Evolutionary conservation across 768 basidiomycete species (phyloP).

Genomic region (Suillus discolor): DNA sequence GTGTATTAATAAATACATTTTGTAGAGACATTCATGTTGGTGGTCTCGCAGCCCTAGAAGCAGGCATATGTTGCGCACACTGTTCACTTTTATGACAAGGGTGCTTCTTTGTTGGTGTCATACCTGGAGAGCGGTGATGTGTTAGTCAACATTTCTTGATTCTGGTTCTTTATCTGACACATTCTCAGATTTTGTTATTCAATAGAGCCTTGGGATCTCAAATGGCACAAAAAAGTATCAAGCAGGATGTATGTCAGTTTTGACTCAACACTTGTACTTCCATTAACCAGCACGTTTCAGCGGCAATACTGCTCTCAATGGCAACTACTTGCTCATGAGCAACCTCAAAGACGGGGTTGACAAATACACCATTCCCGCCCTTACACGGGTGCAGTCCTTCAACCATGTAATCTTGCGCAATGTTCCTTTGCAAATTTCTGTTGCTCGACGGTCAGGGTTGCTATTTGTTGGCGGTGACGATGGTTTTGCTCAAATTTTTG

Average conservation of each 20-base stretch:
- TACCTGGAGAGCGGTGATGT: too few relatives aligned
- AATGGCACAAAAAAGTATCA: constrained; percentile 1
- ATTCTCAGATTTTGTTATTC: too few relatives aligned
- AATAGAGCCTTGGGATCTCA: constrained; percentile 3
- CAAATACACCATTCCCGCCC: constrained; percentile 4
- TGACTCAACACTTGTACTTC: background rate
- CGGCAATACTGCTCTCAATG: constrained; percentile 7
- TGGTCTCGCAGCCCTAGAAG: too few relatives aligned
- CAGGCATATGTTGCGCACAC: too few relatives aligned
- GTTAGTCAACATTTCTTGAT: too few relatives aligned
- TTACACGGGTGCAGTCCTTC: constrained; percentile 1
- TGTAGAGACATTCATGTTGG: too few relatives aligned
- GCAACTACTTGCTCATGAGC: constrained; percentile 11
- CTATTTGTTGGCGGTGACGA: constrained; percentile 13
- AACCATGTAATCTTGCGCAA: constrained; percentile 11
- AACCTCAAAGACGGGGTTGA: constrained; percentile 14
- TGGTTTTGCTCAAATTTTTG: background rate
- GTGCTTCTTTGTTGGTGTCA: too few relatives aligned
- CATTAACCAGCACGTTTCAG: constrained; percentile 1
- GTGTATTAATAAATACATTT: too few relatives aligned
- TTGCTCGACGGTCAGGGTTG: background rate
- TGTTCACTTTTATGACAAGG: too few relatives aligned
- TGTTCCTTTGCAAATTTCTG: constrained; percentile 7
- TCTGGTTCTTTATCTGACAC: too few relatives aligned
- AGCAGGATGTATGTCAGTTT: background rate